phyloP scores from a whole-genome alignment of 148 eudicot genomes.

The Nyssa sinensis region DNA sequence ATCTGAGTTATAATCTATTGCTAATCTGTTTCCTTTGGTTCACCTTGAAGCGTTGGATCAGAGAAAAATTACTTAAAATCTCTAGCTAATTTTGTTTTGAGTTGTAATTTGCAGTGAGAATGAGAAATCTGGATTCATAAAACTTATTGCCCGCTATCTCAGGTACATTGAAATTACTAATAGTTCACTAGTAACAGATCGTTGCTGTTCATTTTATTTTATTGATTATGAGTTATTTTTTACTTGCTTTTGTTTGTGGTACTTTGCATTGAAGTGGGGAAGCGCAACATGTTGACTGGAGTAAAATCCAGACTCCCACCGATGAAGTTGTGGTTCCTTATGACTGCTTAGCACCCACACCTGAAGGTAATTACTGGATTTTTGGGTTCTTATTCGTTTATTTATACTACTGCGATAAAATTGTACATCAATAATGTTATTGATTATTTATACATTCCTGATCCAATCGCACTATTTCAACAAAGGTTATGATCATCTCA shows the following conservation, averaged over 20 bases:
- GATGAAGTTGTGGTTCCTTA: conserved; percentile 93
- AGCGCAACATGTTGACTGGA: conserved; percentile 86
- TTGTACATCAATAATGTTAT: not conserved
- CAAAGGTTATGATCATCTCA: conserved; percentile 1
- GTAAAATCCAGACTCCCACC: conserved; percentile 92
- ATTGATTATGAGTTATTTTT: no score
- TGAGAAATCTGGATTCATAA: conserved; percentile 97
- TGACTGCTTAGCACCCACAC: conserved; percentile 52
- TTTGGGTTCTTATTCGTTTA: not conserved
- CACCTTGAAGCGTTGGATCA: not conserved
- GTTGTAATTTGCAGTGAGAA: conserved; percentile 58
- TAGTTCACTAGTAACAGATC: no score
- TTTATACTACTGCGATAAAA: not conserved
- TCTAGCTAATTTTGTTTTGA: not conserved
- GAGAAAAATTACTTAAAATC: conserved; percentile 17
- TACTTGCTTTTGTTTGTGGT: no score
- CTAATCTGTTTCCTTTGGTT: not conserved
- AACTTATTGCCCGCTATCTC: conserved; percentile 84
- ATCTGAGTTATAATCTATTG: conserved; percentile 10
- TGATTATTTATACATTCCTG: not conserved
- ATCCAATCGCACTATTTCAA: not conserved
- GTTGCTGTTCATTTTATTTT: no score
- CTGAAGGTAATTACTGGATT: conserved; percentile 48
- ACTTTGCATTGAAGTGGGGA: conserved; percentile 58
- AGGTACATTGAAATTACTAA: conserved; percentile 40